Evolutionary conservation across 2,329 filamentous ascomycete genomes (phyloP), one percentile per base, ranked within the genome.

Genomic region (Fragosphaeria purpurea): DNA sequence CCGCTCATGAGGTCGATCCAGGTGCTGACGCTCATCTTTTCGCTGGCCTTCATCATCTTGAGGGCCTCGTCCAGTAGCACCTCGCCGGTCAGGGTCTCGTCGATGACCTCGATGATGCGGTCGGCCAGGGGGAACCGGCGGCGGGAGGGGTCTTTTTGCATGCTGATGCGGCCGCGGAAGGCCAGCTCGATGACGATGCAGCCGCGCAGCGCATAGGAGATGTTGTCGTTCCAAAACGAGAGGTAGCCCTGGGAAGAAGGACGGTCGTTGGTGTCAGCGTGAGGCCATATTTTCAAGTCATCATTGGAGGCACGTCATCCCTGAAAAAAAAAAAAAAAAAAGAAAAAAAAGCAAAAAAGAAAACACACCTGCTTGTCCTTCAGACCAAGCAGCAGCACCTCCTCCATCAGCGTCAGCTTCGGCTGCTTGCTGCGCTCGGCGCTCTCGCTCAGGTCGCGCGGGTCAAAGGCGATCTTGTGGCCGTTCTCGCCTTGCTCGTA

Each of bases 171-270:
- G 64, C 93, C 93, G 57, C 93, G 80, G 71, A 98, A 95, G 56
- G 93, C 93, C 61, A 98, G 75, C 70, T 98, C 93, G 69, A 97
- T 88, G 59, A 98, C 93, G 66, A 98, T 98, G 71, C 93, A 98
- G 65, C 93, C 93, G 67, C 93, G 84, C 56, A 98, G 78, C 58
- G 93, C 93, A 68, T 98, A 98, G 54, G 90, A 96, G 64, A 98
- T 98, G 72, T 98, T 98, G 71, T 98, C 93, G 71, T 98, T 98
- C 93, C 93, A 98, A 71, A 98, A 98, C 34, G 91, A 97, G 56
- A 98, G 82, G 66, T 98, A 97, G 58, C 93, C 93, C 89, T 95
- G 65, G 57, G 46, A 44, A 32, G 39, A 22, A n/a, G 34, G 22
- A 44, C 11, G 41, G 10, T 7, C 1, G 31, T 22, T 22, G 22